Evolutionary conservation across 129 eudicot genomes (phyloP).

Genomic region (Lonicera japonica): DNA sequence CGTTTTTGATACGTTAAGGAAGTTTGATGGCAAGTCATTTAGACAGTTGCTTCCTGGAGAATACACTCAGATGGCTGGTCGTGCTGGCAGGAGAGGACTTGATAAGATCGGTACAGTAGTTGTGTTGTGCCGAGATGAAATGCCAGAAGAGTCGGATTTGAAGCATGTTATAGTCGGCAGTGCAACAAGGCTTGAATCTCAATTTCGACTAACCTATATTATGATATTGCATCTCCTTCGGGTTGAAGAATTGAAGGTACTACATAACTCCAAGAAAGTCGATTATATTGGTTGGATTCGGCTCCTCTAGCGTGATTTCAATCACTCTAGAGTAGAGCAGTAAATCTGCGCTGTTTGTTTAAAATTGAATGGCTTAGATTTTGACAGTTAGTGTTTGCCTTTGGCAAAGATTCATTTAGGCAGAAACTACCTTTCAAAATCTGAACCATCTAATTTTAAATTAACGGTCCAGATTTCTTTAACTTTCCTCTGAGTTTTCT

Average conservation of each 20-base stretch:
- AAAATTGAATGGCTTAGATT: no score
- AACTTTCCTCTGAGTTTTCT: no score
- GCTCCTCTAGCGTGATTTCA: no score
- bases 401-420: no score
- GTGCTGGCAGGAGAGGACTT: constrained; percentile 99
- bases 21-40: constrained; percentile 95
- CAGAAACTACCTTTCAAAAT: no score
- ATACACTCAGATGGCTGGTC: constrained; percentile 99
- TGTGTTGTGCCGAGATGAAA: constrained; percentile 95
- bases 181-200: constrained; percentile 93
- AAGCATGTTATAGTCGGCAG: constrained; percentile 73
- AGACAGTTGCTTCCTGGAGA: constrained; percentile 95
- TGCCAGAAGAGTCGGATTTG: constrained; percentile 72
- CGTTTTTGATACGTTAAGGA: constrained; percentile 84
- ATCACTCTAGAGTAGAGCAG: no score
- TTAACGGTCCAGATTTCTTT: no score
- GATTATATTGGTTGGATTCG: no score
- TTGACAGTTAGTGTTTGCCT: no score
- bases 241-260: constrained; percentile 96
- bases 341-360: no score
- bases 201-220: constrained; percentile 89
- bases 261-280: no score
- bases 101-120: constrained; percentile 90
- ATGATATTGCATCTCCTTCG: constrained; percentile 99
- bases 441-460: no score